Percentiles rank a stretch among this genome's conserved stretches.
Conservation (phyloP, 768 basidiomycete genomes). For the Hysterangium stoloniferum region DNA sequence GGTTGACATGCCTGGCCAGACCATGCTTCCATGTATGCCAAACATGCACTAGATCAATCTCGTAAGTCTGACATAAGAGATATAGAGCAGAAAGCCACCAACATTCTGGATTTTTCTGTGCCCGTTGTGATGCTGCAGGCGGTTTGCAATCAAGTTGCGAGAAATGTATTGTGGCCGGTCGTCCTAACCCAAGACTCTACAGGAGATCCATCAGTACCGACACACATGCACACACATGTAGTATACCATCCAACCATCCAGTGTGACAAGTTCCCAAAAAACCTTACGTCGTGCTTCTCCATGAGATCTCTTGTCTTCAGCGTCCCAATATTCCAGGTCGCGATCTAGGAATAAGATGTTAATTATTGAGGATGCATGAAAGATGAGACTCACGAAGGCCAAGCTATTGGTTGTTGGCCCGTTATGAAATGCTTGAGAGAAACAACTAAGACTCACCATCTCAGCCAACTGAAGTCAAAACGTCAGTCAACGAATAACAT, state of each 20-base stretch:
- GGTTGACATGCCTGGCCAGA: constrained; percentile 1
- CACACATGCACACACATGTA: background rate
- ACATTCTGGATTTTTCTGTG: constrained; percentile 6
- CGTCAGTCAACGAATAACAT: background rate
- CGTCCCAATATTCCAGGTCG: constrained; percentile 4
- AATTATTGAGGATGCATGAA: too few species aligned
- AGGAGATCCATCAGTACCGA: background rate
- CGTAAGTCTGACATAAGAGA: background rate
- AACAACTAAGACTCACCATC: background rate
- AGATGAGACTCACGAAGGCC: too few species aligned
- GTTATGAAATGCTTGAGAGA: too few species aligned
- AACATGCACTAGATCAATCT: background rate
- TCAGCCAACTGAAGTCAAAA: background rate
- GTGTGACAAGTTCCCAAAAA: constrained; percentile 1
- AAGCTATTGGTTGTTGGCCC: too few species aligned
- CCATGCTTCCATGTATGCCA: constrained; percentile 12
- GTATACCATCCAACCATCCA: constrained; percentile 1
- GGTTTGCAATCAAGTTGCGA: constrained; percentile 11
- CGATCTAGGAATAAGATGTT: too few species aligned
- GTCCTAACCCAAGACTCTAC: constrained; percentile 8
- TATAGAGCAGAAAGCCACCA: background rate
- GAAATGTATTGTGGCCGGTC: constrained; percentile 7
- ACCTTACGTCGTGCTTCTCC: background rate
- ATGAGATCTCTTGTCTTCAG: background rate
- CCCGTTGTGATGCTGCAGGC: constrained; percentile 2